Base-by-base conservation (phyloP, 75 land plant species). In the Pinus albicaulis region DNA sequence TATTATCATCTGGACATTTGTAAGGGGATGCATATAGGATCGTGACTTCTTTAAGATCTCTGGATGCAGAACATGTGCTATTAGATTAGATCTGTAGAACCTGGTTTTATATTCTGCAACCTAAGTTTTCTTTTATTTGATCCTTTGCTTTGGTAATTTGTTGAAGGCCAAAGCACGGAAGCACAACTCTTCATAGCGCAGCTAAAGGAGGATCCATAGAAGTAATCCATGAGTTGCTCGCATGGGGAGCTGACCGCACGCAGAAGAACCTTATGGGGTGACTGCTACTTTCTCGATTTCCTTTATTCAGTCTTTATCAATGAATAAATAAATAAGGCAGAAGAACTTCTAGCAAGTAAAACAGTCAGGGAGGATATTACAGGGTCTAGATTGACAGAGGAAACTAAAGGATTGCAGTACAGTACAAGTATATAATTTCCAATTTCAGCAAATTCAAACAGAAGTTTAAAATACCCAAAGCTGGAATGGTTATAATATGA, bases 171-270 rank as follows among this genome's bases (percentile, higher is more conserved):
- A 72, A 79, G 16, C 36, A 59, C 57, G 82, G 82, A 52, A 81
- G 72, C 71, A 61, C 82, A 24, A 78, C 82, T 38, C 41, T 81
- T 78, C 82, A 81, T 19, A 44, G 34, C 69, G 82, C 82, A 26
- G 82, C 82, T 26, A 78, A 79, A 20, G 80, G 80, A 76, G 82
- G 82, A 28, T 81, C 82, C n/a, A 58, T 66, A 16, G 82, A 76
- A 62, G 55, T 72, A 34, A 61, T 81, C 8, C 24, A 69, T 24
- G 82, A 76, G 73, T 59, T 81, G 16, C 72, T 81, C 31, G 78
- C 82, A 17, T 81, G 82, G 82, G 82, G 82, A 55, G 82, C 82
- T 23, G 82, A 81, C 55, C 55, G 82, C 31, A 57, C 7, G 17
- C 55, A 19, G n/a, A 34, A 19, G 36, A 26, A 77, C 69, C 22